Conservation (phyloP, 129 eudicot genomes). For the Flaveria sonorensis region DNA sequence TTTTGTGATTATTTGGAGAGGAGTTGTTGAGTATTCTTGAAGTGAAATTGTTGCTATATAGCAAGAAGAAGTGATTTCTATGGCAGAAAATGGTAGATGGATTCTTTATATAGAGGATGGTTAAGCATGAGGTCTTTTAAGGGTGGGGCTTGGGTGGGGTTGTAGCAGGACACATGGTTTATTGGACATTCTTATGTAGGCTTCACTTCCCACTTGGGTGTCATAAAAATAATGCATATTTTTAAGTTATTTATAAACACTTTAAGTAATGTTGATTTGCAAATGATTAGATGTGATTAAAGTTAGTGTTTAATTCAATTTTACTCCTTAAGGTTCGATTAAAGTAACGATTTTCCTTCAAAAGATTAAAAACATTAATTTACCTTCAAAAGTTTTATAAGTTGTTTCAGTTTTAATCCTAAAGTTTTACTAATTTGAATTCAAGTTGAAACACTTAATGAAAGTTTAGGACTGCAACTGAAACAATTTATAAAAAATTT, state of each 20-base stretch:
- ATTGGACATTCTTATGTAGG: constrained; percentile 31
- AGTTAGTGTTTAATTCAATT: too few relatives aligned
- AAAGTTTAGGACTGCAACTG: too few relatives aligned
- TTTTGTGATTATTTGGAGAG: constrained; percentile 12
- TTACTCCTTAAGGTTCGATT: too few relatives aligned
- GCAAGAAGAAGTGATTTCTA: constrained; percentile 30
- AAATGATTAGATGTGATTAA: background rate
- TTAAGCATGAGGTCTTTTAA: constrained; percentile 25
- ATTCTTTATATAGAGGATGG: constrained; percentile 34
- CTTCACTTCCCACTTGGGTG: constrained; percentile 29
- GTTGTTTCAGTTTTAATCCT: too few relatives aligned
- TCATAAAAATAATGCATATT: background rate
- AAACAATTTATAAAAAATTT: too few relatives aligned
- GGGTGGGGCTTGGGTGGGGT: constrained; percentile 15
- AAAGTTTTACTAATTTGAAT: too few relatives aligned
- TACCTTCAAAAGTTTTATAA: too few relatives aligned
- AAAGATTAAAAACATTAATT: too few relatives aligned
- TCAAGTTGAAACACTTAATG: too few relatives aligned
- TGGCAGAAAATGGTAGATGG: constrained; percentile 37
- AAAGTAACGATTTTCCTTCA: too few relatives aligned
- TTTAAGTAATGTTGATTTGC: background rate
- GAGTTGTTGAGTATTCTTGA: constrained; percentile 19
- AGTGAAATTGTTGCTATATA: constrained; percentile 25
- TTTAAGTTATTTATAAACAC: background rate
- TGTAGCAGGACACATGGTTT: constrained; percentile 30